phyloP scores from a whole-genome alignment of 768 basidiomycete species.

The Leccinum ochraceum region DNA sequence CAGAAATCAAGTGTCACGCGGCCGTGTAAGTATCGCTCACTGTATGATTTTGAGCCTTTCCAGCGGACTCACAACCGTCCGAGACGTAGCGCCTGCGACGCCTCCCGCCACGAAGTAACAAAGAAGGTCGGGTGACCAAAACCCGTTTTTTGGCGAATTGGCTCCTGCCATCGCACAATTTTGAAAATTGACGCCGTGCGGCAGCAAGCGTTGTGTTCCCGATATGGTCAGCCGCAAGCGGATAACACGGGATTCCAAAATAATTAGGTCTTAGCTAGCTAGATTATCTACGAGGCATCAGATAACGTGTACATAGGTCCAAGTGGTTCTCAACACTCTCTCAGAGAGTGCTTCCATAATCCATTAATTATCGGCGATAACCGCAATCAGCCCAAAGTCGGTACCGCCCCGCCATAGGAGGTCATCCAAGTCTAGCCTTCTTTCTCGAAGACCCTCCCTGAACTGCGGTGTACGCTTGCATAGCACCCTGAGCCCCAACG shows the following conservation, averaged over 20 bases:
- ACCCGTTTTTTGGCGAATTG: conserved; percentile 30
- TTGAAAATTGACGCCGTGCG: conserved; percentile 4
- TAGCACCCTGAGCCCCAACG: conserved; percentile 45
- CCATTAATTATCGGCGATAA: background rate
- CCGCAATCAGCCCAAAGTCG: background rate
- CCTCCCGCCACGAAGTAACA: conserved; percentile 59
- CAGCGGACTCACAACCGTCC: conserved; percentile 90
- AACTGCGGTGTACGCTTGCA: conserved; percentile 30
- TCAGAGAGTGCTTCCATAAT: background rate
- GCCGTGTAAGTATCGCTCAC: conserved; percentile 46
- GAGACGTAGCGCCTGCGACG: conserved; percentile 63
- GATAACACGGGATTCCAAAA: conserved; percentile 15
- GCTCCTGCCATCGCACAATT: conserved; percentile 23
- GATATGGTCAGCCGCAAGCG: background rate
- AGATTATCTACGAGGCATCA: conserved; percentile 1
- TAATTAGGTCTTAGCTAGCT: background rate
- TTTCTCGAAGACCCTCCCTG: conserved; percentile 50
- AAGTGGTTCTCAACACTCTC: background rate
- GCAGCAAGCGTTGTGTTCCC: conserved; percentile 4
- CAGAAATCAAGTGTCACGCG: background rate
- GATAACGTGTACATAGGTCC: background rate
- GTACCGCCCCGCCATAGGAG: background rate
- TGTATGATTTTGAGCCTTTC: conserved; percentile 97
- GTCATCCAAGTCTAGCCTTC: conserved; percentile 57
- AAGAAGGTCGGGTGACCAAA: conserved; percentile 33